Evolutionary conservation across 345 rosid species (phyloP), one percentile per base, ranked within the genome.

Genomic region (Viola odorata): DNA sequence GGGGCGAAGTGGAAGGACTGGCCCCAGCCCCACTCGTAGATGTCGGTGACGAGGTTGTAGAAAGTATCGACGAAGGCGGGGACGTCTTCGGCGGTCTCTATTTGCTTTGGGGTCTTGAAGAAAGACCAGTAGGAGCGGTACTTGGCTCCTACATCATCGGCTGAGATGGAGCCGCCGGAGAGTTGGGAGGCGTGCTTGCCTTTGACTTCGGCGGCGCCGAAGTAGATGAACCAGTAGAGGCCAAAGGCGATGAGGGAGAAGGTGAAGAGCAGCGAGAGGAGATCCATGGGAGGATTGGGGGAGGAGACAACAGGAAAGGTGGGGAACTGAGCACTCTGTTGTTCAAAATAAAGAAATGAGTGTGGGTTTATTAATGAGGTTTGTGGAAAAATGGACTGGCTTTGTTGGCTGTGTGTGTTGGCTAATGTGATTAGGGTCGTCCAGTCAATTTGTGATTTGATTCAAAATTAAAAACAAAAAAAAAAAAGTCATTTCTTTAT

Each of bases 11-110:
- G 98, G 77, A 92, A 92, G 60, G 97, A 92, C 63, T 92, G 98
- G 5, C 97, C 98, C 98, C 97, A 92, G 0, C 98, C 98, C 98
- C 98, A 92, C 81, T 92, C 98, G 78, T 92, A 92, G 55, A 92
- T 92, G 68, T 92, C 98, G 7, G 98, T 92, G 10, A 92, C 94
- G 42, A 89, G 71, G 70, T 92, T 89, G 84, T 92, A 92, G 50
- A 92, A 92, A 0, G 98, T 92, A 75, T 92, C 94, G 37, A 92
- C 98, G 61, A 92, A 87, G 65, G 79, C 96, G 0, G 98, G 98
- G 7, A 89, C 96, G 14, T 84, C 85, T 45, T 92, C 96, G 58
- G 88, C 69, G 39, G 83, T 70, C 67, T 82, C 86, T 82, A 89
- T 87, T 78, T 92, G 96, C 61, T 87, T 92, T 0, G 98, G 98